Base-by-base conservation (phyloP, 169 alveolate species). In the Miamiensis avidus region DNA sequence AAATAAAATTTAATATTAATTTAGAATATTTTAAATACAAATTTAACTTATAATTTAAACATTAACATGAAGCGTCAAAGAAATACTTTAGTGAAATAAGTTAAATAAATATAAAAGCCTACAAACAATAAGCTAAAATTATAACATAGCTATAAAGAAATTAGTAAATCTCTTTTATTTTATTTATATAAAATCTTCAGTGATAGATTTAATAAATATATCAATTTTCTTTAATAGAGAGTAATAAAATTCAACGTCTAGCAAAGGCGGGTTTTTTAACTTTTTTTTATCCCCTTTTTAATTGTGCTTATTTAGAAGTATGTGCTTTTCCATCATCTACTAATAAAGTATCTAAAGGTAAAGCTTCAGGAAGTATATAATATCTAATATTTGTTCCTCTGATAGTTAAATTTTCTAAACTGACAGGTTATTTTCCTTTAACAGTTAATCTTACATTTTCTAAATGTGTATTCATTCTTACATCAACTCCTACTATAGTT, bases 391-490 rank as follows among this genome's bases (percentile, higher is more conserved):
- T 99, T 91, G 97, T 97, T 32, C 99, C 99, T 88, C 99, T 91
- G n/a, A 98, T 94, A 33, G 99, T 97, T 65, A 98, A 90, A 82
- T 97, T 98, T 85, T 98, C 99, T 79, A 98, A 90, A n/a, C 96
- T 91, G 65, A 96, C 96, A 25, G 99, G 98, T 87, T 97, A 98
- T 82, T 96, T 94, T 81, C 98, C 98, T 90, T 98, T 98, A 83
- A 97, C 92, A n/a, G 99, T 98, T 91, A 99, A 91, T 93, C 98
- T 98, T 32, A 98, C 99, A 86, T 97, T 98, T 92, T 98, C 98
- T 91, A 99, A 91, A 90, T 99, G 99, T 31, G 99, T 99, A 93
- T 99, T 99, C 99, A 99, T 99, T 81, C 99, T 96, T 26, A 99
- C 96, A 88, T 99, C 99, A 25, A 99, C 99, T 65, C 99, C 99